These are phyloP conservation scores for Stentor coeruleus DNA, from an alignment of 73 alveolate genomes.

Conservation along the genomic window DNA sequence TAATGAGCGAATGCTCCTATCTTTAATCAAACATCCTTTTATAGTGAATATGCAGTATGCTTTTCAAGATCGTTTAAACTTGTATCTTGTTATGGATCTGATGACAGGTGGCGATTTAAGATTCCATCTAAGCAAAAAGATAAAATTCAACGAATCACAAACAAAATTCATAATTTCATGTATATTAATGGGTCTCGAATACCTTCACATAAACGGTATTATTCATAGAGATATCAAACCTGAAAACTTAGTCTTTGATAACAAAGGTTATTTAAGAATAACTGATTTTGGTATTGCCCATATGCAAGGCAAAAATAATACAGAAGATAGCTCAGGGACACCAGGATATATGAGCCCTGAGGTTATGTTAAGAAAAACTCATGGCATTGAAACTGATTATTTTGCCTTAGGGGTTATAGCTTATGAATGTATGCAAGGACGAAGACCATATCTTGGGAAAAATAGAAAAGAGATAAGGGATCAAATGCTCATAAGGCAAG, in stretches of 20 bases:
- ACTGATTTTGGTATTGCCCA: constrained; percentile 95
- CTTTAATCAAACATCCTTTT: constrained; percentile 74
- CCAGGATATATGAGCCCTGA: constrained; percentile 45
- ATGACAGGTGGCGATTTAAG: constrained; percentile 95
- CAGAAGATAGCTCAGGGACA: constrained; percentile 74
- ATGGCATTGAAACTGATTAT: constrained; percentile 36
- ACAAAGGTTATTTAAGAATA: constrained; percentile 89
- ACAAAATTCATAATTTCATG: constrained; percentile 91
- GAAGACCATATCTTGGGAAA: constrained; percentile 86
- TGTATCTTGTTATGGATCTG: constrained; percentile 87
- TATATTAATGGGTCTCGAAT: constrained; percentile 87
- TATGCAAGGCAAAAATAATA: constrained; percentile 73
- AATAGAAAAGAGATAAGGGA: constrained; percentile 70
- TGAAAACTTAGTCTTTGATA: constrained; percentile 83
- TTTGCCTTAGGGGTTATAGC: constrained; percentile 34
- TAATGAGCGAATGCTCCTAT: constrained; percentile 60
- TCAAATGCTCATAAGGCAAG: constrained; percentile 79
- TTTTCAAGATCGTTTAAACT: constrained; percentile 86
- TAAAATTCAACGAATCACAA: constrained; percentile 84
- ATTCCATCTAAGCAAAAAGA: constrained; percentile 74
- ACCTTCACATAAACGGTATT: constrained; percentile 81
- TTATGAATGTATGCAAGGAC: constrained; percentile 92
- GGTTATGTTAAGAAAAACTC: constrained; percentile 43
- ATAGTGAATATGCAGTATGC: constrained; percentile 90
- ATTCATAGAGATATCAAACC: constrained; percentile 98